Evolutionary conservation across 805 yeast species (phyloP), one percentile per base, ranked within the genome.

Genomic region (Sugiyamaella floridensis): DNA sequence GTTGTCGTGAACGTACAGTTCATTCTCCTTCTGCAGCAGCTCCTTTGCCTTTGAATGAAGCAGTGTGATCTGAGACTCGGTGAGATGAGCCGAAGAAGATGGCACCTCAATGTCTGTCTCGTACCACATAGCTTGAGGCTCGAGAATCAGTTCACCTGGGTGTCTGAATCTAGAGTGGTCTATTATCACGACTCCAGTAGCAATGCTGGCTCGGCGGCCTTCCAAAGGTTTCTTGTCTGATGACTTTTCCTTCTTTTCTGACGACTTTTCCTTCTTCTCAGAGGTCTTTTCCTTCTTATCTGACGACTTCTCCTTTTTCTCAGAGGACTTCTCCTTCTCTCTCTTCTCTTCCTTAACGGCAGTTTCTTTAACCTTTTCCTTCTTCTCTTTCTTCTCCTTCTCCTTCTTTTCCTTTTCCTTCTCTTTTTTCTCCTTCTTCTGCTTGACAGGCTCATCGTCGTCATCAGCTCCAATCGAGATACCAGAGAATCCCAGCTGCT

Each of bases 71-170:
- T 82, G 85, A 29, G 69, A 62, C 62, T 72, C 58, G 2, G 66
- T 60, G 14, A 67, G 59, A 43, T 63, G 63, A 7, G 3, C 43
- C 4, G 40, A 8, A 1, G 26, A 48, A 3, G 62, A 54, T 10
- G 66, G 53, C 2, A 50, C 46, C 42, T 72, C 76, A 20, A 75
- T 60, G 18, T 81, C 77, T n/a, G 78, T 68, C 54, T 83, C 79
- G 67, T 81, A 87, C 97, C 97, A 90, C 58, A 85, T 87, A 19
- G 78, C 71, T 58, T 83, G 78, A 37, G 83, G 77, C 43, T 85
- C 82, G 40, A 89, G 69, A 0, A 74, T 52, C 37, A 86, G 72
- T 34, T 50, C 44, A 2, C 51, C 55, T 12, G 51, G 50, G 46
- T 53, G 56, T 14, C 22, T 48, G 34, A 20, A 26, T 9, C 10